Conservation (phyloP, 352 stramenopile genomes). For the Globisporangium echinulatum region DNA sequence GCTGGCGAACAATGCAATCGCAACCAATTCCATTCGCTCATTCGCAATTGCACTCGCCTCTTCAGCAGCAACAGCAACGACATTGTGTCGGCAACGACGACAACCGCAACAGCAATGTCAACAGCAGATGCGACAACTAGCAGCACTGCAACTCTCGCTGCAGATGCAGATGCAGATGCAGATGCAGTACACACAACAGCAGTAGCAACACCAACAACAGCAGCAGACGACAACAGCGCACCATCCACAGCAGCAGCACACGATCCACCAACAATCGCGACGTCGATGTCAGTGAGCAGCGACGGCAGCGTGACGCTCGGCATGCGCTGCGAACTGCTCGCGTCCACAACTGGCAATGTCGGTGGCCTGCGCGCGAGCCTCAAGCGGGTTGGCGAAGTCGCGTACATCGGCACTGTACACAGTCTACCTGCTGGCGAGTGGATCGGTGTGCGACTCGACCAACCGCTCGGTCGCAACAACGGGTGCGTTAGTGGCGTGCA, state of each 20-base stretch:
- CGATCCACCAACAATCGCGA: not conserved
- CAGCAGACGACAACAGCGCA: not conserved
- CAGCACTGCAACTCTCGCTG: no score
- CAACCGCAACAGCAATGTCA: no score
- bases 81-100: no score
- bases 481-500: no score
- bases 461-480: constrained; percentile 73
- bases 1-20: no score
- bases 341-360: constrained; percentile 16
- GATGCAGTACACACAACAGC: no score
- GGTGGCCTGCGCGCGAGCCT: constrained; percentile 46
- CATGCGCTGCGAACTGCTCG: constrained; percentile 48
- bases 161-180: no score
- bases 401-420: constrained; percentile 36
- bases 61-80: no score
- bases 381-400: constrained; percentile 21
- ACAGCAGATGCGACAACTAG: no score
- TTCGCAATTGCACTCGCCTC: no score
- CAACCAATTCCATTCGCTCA: no score
- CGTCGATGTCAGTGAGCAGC: not conserved
- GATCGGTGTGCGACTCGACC: constrained; percentile 68
- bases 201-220: constrained; percentile 4
- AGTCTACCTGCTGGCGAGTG: constrained; percentile 55
- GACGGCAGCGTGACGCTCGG: constrained; percentile 19
- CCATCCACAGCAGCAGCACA: no score